A percentile compares a stretch with the other conserved stretches of the same genome.
Conservation (phyloP, 2,329 filamentous ascomycete species). For the Colletotrichum tabaci region DNA sequence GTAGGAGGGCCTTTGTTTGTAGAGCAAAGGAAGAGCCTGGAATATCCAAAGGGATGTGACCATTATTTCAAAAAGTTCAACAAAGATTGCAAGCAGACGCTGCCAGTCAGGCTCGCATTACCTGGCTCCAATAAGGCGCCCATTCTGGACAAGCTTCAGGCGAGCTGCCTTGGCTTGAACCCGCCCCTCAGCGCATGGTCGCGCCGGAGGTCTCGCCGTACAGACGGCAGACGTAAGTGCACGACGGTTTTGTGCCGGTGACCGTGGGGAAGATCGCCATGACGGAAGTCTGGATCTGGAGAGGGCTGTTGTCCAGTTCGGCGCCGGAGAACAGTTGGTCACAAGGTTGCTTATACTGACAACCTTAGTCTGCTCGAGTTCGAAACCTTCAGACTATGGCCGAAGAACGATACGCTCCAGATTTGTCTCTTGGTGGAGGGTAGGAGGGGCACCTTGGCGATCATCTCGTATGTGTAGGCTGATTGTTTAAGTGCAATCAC, state of each 20-base stretch:
- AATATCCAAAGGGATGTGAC: constrained; percentile 45
- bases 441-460: background rate
- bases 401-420: background rate
- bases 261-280: background rate
- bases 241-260: no score
- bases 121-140: constrained; percentile 22
- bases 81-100: constrained; percentile 44
- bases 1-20: constrained; percentile 51
- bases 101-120: constrained; percentile 29
- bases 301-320: constrained; percentile 21
- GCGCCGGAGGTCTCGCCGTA: no score
- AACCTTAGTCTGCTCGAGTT: constrained; percentile 7
- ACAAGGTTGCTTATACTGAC: constrained; percentile 1
- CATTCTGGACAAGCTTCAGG: constrained; percentile 2
- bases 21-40: constrained; percentile 41
- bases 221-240: no score
- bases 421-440: constrained; percentile 5
- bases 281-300: constrained; percentile 25
- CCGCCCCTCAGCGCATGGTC: no score
- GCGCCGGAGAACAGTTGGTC: constrained; percentile 10
- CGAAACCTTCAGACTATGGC: background rate
- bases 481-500: no score
- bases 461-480: no score
- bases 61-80: constrained; percentile 34
- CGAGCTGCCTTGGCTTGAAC: constrained; percentile 11